Percentiles rank a stretch among this genome's conserved stretches.
These are phyloP conservation scores for Suillus fuscotomentosus DNA, from an alignment of 768 basidiomycete genomes.

Conservation along the genomic window DNA sequence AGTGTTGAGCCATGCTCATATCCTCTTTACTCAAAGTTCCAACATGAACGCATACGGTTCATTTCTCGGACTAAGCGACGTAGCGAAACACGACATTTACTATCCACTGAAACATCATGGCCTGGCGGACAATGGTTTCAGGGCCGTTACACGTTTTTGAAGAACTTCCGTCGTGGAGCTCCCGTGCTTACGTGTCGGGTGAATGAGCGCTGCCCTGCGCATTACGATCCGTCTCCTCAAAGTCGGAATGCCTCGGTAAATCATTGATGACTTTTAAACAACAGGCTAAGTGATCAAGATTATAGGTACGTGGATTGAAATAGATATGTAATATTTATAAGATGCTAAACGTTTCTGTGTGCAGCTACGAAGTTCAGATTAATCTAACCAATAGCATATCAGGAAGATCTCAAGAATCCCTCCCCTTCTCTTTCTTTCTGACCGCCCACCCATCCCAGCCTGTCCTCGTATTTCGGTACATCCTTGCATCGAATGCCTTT, in stretches of 20 bases:
- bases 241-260: not conserved
- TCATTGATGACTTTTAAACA: not conserved
- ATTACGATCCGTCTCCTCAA: not conserved
- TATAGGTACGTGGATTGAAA: not conserved
- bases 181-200: not conserved
- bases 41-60: not conserved
- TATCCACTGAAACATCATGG: too few species aligned
- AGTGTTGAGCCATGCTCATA: not conserved
- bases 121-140: too few species aligned
- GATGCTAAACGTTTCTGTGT: not conserved
- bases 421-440: not conserved
- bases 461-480: constrained; percentile 30
- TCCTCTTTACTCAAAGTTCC: not conserved
- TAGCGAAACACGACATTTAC: not conserved
- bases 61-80: not conserved
- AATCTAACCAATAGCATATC: not conserved
- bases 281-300: not conserved
- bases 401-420: not conserved
- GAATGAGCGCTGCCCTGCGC: not conserved
- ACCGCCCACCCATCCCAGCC: constrained; percentile 47
- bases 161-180: not conserved
- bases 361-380: not conserved
- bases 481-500: not conserved
- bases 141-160: not conserved
- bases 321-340: not conserved